Percentiles rank a stretch among this genome's conserved stretches.
These are phyloP conservation scores for Diaporthe sp. DNA, from an alignment of 2,329 filamentous ascomycete genomes.

Conservation along the genomic window DNA sequence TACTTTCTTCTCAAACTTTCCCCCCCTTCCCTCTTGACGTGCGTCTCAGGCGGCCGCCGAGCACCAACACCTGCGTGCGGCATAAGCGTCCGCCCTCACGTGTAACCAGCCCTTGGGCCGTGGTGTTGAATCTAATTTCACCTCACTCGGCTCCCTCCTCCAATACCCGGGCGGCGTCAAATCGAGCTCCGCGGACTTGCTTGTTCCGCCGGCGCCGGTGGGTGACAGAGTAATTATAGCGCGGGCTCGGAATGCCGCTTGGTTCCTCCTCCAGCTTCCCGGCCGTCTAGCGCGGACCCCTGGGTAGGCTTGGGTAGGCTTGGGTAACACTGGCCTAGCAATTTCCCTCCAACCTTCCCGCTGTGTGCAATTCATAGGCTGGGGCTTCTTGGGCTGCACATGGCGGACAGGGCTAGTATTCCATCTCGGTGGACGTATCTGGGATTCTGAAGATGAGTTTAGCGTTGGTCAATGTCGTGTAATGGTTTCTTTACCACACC, in stretches of 20 bases:
- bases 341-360: background rate
- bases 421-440: background rate
- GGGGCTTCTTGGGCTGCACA: background rate
- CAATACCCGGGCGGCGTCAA: background rate
- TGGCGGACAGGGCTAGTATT: background rate
- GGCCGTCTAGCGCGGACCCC: background rate
- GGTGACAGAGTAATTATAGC: background rate
- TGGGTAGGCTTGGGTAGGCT: background rate
- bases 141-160: background rate
- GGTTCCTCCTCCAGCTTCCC: background rate
- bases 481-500: background rate
- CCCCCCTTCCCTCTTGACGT: background rate
- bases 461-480: background rate
- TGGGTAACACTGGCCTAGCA: background rate
- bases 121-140: background rate
- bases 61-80: background rate
- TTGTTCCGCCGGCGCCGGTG: background rate
- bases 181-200: background rate
- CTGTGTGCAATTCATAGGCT: background rate
- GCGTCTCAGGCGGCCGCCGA: constrained; percentile 1
- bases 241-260: constrained; percentile 5
- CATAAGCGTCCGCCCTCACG: constrained; percentile 13
- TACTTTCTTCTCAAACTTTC: too few species aligned
- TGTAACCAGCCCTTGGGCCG: background rate
- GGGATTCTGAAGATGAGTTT: background rate